Evolutionary conservation across 1,139 yeast species (phyloP), one percentile per base, ranked within the genome.

Genomic region (Hanseniaspora gamundiae): DNA sequence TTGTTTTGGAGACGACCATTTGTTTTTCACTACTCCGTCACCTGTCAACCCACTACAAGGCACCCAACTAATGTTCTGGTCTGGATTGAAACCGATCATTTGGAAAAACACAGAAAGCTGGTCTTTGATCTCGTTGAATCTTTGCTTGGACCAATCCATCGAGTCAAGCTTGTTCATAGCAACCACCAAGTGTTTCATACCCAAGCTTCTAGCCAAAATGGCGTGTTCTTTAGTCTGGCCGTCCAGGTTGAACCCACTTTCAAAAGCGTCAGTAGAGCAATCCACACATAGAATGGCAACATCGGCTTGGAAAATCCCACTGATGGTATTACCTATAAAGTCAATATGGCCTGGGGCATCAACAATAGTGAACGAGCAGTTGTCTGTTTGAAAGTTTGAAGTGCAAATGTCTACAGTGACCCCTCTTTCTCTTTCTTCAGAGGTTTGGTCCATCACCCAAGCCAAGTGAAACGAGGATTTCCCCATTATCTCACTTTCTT

Each of bases 291-390:
- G 49, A 1, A 68, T 58, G 0, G 83, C 82, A 28, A 65, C 53
- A 69, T 78, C 80, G 50, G 84, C 87, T 60, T 88, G 96, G 11
- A 94, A 74, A 0, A 94, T 93, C 49, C 98, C 99, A 39, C 95
- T 93, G 62, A 93, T 91, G 86, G 94, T 91, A 61, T 88, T 94
- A n/a, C 97, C 95, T 49, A 93, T 94, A 64, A 87, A 93, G 71
- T 91, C 95, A 60, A 81, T 75, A 67, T 93, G 99, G 4, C 99
- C 99, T 9, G 99, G 99, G 0, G 98, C 95, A 66, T 93, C 99
- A 42, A 93, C 82, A 26, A 94, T 85, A 0, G 95, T 86, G 61
- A 85, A 87, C 44, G 74, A 36, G 1, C 81, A 73, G 1, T 59
- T 62, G 0, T 60, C 54, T 0, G 96, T 85, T 53, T 82, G 88